Conservation (phyloP, 208 protist species). For the Leishmania lainsoni region DNA sequence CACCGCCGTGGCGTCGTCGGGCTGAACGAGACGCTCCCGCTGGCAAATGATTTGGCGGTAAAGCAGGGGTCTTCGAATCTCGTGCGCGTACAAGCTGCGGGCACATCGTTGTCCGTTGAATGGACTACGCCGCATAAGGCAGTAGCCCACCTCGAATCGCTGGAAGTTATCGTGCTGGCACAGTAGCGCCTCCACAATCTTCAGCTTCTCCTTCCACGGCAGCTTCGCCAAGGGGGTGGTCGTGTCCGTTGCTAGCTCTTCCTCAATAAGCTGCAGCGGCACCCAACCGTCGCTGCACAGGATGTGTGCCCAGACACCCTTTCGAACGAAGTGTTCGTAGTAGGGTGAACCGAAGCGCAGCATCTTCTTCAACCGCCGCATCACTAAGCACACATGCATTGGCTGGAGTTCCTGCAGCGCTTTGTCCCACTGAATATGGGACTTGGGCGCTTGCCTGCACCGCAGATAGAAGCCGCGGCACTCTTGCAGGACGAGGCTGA, state of each 20-base stretch:
- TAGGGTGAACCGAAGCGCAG: slow-evolving; percentile 46
- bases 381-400: slow-evolving; percentile 19
- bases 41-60: slow-evolving; percentile 32
- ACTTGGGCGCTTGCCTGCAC: slow-evolving; percentile 20
- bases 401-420: slow-evolving; percentile 16
- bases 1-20: slow-evolving; percentile 6
- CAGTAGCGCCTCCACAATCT: slow-evolving; percentile 39
- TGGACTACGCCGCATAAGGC: slow-evolving; percentile 17
- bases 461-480: slow-evolving; percentile 24
- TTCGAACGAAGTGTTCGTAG: slow-evolving; percentile 24
- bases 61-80: slow-evolving; percentile 5
- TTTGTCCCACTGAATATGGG: slow-evolving; percentile 20
- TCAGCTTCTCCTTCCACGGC: slow-evolving; percentile 16
- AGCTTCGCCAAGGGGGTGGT: slow-evolving; percentile 9
- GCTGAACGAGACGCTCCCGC: slow-evolving; percentile 4
- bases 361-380: slow-evolving; percentile 35
- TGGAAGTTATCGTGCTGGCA: slow-evolving; percentile 48
- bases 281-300: slow-evolving; percentile 48
- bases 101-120: slow-evolving; percentile 44
- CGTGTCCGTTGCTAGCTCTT: slow-evolving; percentile 19
- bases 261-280: slow-evolving; percentile 37
- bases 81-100: slow-evolving; percentile 46
- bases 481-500: slow-evolving; percentile 16
- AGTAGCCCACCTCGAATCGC: slow-evolving; percentile 54
- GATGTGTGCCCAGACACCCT: slow-evolving; percentile 20